Evolutionary conservation across 768 basidiomycete genomes (phyloP).

Genomic region (Hygrocybe coccinea): DNA sequence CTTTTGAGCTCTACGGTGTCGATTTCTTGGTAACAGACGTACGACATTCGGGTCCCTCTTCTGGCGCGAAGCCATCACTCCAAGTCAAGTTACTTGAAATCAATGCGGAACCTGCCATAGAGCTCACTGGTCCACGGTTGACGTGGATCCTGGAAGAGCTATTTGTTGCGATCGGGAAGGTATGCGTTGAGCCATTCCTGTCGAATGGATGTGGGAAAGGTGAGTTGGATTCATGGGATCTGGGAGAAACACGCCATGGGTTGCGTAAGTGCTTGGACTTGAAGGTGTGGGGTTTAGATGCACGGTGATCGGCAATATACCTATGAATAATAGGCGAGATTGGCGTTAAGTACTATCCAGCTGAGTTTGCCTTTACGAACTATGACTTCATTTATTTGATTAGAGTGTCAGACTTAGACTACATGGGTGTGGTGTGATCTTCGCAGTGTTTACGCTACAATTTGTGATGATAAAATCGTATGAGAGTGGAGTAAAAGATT

Average conservation of each 20-base stretch:
- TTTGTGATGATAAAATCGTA: too few species aligned
- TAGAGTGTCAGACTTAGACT: too few species aligned
- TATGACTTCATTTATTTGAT: too few species aligned
- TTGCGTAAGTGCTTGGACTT: slow-evolving; percentile 67
- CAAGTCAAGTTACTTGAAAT: slow-evolving; percentile 80
- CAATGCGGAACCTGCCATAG: slow-evolving; percentile 95
- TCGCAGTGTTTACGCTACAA: too few species aligned
- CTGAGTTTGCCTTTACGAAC: too few species aligned
- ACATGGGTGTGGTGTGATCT: too few species aligned
- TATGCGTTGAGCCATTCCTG: slow-evolving; percentile 66
- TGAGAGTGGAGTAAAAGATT: too few species aligned
- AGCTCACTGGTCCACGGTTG: slow-evolving; percentile 80
- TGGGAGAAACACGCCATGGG: slow-evolving; percentile 49
- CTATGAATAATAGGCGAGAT: too few species aligned
- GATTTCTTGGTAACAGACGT: slow-evolving; percentile 75
- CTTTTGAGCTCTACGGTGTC: slow-evolving; percentile 92
- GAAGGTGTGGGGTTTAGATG: slow-evolving; percentile 36
- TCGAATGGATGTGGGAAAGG: slow-evolving; percentile 21
- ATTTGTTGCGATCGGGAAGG: slow-evolving; percentile 63
- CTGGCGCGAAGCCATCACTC: slow-evolving; percentile 25
- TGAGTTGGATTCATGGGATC: slow-evolving; percentile 34
- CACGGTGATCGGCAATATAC: too few species aligned
- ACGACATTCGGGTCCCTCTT: not conserved
- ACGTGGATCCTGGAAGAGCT: slow-evolving; percentile 78
- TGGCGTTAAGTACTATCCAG: too few species aligned